Base-by-base conservation (phyloP, 2,329 filamentous ascomycete genomes). In the Colletotrichum sansevieriae region DNA sequence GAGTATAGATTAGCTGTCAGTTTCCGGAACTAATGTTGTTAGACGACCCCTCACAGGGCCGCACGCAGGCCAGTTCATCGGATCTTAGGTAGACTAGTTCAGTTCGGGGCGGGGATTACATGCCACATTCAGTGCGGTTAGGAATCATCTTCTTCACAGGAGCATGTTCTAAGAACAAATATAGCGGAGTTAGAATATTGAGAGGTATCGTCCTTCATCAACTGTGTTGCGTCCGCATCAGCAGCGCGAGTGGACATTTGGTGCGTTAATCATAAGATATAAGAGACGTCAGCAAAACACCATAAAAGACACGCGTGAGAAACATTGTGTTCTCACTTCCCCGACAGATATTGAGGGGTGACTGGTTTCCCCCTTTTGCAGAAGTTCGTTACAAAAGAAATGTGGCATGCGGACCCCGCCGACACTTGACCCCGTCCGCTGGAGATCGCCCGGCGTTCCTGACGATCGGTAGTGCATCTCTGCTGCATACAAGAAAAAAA, bases 61-160 rank as follows among this genome's bases (percentile, higher is more conserved):
- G 29, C 9, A 29, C 8, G 29, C 29, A 29, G 75, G 51, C 29
- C 43, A n/a, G 37, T 39, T 39, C 37, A 60, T 60, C 29, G 33
- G 29, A 60, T 60, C 44, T 39, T 18, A 39, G 12, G n/a, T 39
- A 41, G 33, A 8, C 11, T 12, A 39, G 29, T 41, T 35, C n/a
- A 11, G 29, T 41, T 39, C 35, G 29, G 33, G 18, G 35, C n/a
- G n/a, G 29, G 29, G 18, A 55, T 7, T 10, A 55, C 11, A n/a
- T 29, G 29, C 29, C 29, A 8, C 2, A 29, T 29, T 29, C 29
- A 29, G 6, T 33, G 4, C 10, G 33, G 18, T 41, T 22, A 12
- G 8, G 20, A 18, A 55, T 39, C 52, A 55, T 18, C 18, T 20
- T 39, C n/a, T 55, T 55, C 6, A 22, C 13, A 9, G 13, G 13